Evolutionary conservation across 441 rosid species (phyloP), one percentile per base, ranked within the genome.

Genomic region (Erysimum cheiri): DNA sequence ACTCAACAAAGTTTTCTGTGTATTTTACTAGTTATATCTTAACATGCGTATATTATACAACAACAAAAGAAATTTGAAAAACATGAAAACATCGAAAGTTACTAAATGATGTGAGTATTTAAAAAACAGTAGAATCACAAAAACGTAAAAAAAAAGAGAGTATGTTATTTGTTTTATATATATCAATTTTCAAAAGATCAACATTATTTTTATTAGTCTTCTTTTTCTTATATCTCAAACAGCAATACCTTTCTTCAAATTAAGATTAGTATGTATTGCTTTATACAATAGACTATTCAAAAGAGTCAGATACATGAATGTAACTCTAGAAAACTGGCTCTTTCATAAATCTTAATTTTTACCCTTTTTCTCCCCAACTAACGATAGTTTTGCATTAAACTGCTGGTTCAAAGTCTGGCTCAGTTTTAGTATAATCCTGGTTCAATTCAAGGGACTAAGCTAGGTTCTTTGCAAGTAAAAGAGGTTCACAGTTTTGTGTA

Each of bases 291-390:
- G 41, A 56, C 6, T 62, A 22, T 62, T 62, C 55, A 62, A 43
- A 43, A 32, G 19, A 46, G 65, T 28, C 52, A 26, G 43, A 61
- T 26, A 15, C 55, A 22, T 62, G 67, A 19, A 32, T 46, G 28
- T 31, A 61, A 61, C 41, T 44, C 32, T 17, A 61, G 66, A 43
- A 14, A 14, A 61, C 14, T 46, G 29, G 67, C 12, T 31, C 67
- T 62, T 22, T 62, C 29, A 44, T 46, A 12, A 10, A 11, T 46
- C 54, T 46, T 15, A 5, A 14, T 12, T 28, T 0, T 0, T 11
- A 33, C 24, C 4, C 13, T 57, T 35, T 57, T 36, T 19, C 22
- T 19, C 22, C 22, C 4, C 46, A 57, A 36, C 29, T 15, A 35
- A 17, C 17, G 1, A 6, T 8, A 13, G 7, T 22, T 3, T 39